Conservation (phyloP, 371 early-diverging fungal genomes). For the Mortierella sp. region DNA sequence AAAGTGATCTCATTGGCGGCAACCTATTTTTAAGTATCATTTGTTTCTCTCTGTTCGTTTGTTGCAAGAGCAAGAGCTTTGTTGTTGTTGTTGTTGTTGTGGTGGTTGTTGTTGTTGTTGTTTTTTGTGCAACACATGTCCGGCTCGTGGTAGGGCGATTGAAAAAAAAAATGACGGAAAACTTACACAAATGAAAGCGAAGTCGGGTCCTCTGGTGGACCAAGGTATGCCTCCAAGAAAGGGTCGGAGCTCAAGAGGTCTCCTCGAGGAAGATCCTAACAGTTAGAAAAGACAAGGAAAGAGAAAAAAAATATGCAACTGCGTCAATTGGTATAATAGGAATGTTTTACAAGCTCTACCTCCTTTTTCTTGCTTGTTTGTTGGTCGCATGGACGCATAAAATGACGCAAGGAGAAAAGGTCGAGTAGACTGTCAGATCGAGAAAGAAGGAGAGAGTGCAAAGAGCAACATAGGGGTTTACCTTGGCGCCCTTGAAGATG, state of each 20-base stretch:
- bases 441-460: neutral
- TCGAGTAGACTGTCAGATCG: neutral
- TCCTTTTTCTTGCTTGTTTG: neutral
- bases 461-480: neutral
- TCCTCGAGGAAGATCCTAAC: slow-evolving; percentile 35
- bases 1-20: neutral
- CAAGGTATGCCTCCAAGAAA: slow-evolving; percentile 42
- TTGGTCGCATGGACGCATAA: neutral
- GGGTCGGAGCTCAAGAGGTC: slow-evolving; percentile 45
- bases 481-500: slow-evolving; percentile 32
- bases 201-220: slow-evolving; percentile 23
- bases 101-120: neutral
- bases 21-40: neutral
- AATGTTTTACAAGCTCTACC: neutral
- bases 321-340: neutral
- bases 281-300: neutral
- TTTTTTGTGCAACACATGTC: neutral
- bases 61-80: neutral
- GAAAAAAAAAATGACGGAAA: neutral
- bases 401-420: neutral
- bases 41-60: neutral
- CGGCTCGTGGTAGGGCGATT: neutral
- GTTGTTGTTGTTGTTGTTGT: neutral
- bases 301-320: neutral
- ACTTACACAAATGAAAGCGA: slow-evolving; percentile 42